Percentiles rank a stretch among this genome's conserved stretches.
These are phyloP conservation scores for Aureobasidium sp. DNA, from an alignment of 2,329 filamentous ascomycete genomes.

Conservation along the genomic window DNA sequence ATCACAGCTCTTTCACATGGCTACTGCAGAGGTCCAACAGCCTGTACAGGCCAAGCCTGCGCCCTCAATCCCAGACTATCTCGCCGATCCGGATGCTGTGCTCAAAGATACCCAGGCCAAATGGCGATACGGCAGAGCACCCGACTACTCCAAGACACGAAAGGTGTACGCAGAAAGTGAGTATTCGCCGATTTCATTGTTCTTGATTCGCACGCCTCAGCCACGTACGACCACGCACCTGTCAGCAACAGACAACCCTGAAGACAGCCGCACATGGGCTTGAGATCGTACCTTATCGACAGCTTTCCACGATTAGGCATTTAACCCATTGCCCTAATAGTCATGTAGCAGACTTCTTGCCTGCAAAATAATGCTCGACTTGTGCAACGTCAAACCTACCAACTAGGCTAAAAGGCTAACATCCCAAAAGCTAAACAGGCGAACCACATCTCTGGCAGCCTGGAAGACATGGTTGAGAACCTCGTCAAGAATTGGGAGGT, in stretches of 20 bases:
- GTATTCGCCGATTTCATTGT: constrained; percentile 21
- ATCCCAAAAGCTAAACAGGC: constrained; percentile 46
- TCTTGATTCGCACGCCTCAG: neutral
- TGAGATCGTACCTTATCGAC: neutral
- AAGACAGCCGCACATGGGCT: neutral
- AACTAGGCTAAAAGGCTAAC: constrained; percentile 17
- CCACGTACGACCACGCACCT: constrained; percentile 1
- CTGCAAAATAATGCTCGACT: neutral
- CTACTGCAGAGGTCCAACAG: constrained; percentile 23
- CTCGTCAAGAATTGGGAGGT: constrained; percentile 69
- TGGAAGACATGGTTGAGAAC: constrained; percentile 58
- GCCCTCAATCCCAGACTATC: constrained; percentile 49
- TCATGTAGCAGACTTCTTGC: neutral
- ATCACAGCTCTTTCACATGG: constrained; percentile 19
- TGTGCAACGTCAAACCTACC: neutral
- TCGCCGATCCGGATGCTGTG: constrained; percentile 53
- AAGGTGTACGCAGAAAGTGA: constrained; percentile 53
- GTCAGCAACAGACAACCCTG: neutral
- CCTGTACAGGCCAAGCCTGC: constrained; percentile 25
- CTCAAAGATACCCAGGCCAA: constrained; percentile 46
- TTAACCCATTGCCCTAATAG: too few species aligned
- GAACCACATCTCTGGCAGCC: constrained; percentile 49
- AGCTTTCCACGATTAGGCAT: neutral
- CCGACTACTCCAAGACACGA: constrained; percentile 59
- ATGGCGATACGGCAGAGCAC: constrained; percentile 55